phyloP scores from a whole-genome alignment of 2,329 filamentous ascomycete species.

The Cercospora zeina region DNA sequence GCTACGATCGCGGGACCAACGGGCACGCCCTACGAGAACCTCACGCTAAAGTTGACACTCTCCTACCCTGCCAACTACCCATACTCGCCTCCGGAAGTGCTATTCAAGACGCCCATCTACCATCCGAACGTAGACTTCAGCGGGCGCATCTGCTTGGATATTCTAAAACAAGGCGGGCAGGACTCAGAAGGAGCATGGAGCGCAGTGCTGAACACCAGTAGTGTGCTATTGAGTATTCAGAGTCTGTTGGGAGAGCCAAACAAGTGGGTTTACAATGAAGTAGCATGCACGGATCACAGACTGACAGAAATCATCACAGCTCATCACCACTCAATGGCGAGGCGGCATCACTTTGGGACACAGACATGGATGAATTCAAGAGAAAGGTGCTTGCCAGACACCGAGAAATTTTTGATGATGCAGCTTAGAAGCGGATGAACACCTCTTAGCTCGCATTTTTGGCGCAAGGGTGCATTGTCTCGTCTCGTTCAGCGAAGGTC shows the following conservation, averaged over 20 bases:
- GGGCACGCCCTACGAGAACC: constrained; percentile 84
- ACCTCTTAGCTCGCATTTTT: background rate
- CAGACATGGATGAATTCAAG: constrained; percentile 83
- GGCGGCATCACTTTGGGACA: constrained; percentile 94
- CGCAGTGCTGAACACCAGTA: constrained; percentile 94
- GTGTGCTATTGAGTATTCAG: constrained; percentile 87
- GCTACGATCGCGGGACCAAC: constrained; percentile 90
- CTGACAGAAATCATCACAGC: constrained; percentile 51
- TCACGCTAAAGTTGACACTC: constrained; percentile 90
- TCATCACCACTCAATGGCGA: constrained; percentile 93
- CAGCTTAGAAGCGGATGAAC: constrained; percentile 35
- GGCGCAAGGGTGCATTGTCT: constrained; percentile 7
- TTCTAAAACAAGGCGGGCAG: constrained; percentile 65
- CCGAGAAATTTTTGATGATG: constrained; percentile 53
- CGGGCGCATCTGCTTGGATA: constrained; percentile 94
- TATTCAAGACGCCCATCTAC: constrained; percentile 99
- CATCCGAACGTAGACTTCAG: constrained; percentile 98
- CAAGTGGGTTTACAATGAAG: constrained; percentile 68
- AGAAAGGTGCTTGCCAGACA: constrained; percentile 65
- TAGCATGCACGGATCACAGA: background rate
- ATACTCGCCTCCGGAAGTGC: constrained; percentile 82
- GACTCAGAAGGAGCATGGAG: constrained; percentile 80
- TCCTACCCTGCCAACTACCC: constrained; percentile 91
- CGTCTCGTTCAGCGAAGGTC: background rate
- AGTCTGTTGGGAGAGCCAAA: constrained; percentile 95